Evolutionary conservation across 2,329 filamentous ascomycete species (phyloP).

Genomic region (Trichoderma harzianum): DNA sequence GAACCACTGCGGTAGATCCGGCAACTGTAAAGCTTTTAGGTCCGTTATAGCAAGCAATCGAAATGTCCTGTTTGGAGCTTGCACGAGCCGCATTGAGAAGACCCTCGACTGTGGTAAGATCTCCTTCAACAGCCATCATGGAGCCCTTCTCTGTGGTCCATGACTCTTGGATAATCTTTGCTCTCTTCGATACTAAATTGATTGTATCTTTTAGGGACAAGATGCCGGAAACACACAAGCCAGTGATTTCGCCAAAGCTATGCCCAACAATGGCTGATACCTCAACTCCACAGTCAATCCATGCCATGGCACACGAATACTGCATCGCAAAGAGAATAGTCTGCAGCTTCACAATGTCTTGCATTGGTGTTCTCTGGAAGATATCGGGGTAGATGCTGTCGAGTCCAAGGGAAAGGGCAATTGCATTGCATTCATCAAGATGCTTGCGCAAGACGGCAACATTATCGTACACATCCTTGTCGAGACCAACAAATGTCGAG

Average conservation of each 20-base stretch:
- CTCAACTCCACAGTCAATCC: slow-evolving; percentile 35
- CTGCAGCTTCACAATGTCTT: slow-evolving; percentile 35
- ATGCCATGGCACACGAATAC: slow-evolving; percentile 34
- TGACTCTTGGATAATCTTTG: neutral
- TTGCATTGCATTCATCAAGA: slow-evolving; percentile 16
- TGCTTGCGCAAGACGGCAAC: slow-evolving; percentile 23
- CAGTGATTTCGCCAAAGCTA: slow-evolving; percentile 18
- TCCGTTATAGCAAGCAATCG: slow-evolving; percentile 48
- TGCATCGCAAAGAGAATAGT: slow-evolving; percentile 39
- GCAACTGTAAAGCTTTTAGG: slow-evolving; percentile 41
- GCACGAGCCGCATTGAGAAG: slow-evolving; percentile 7
- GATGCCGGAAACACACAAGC: neutral
- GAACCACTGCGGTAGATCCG: slow-evolving; percentile 34
- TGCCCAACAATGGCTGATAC: slow-evolving; percentile 33
- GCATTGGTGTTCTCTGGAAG: slow-evolving; percentile 27
- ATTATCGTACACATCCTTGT: slow-evolving; percentile 30
- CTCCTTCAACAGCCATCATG: neutral
- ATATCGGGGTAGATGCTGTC: slow-evolving; percentile 32
- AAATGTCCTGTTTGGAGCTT: slow-evolving; percentile 23
- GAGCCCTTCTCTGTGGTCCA: neutral
- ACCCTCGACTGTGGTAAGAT: neutral
- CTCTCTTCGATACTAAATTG: neutral
- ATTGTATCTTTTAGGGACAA: neutral
- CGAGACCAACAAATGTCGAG: slow-evolving; percentile 29
- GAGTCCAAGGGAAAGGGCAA: slow-evolving; percentile 20